Conservation (phyloP, 192 early-diverging fungal genomes). For the Linnemannia hyalina region DNA sequence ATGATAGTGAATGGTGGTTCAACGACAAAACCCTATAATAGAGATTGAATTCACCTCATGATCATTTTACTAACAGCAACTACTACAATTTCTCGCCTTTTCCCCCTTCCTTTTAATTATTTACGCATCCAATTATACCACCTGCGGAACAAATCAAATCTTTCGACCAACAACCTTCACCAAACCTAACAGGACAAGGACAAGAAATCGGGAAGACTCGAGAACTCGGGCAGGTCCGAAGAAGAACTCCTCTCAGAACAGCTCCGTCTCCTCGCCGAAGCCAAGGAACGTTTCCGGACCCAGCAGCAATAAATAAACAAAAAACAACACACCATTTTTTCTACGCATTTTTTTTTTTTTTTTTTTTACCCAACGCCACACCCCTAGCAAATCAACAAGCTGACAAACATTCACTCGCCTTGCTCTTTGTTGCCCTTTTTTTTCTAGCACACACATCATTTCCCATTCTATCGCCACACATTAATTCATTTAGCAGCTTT, state of each 20-base stretch:
- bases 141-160: background rate
- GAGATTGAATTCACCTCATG: background rate
- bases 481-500: no score
- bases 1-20: no score
- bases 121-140: background rate
- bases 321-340: no score
- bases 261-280: constrained; percentile 91
- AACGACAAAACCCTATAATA: no score
- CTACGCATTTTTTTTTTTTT: no score
- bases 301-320: constrained; percentile 54
- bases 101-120: background rate
- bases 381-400: no score
- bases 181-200: constrained; percentile 77
- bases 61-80: background rate
- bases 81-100: no score
- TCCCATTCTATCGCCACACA: no score
- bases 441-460: no score
- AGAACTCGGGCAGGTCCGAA: constrained; percentile 84
- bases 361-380: no score
- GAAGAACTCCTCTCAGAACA: constrained; percentile 90
- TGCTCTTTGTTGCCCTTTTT: no score
- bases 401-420: no score
- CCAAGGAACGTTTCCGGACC: constrained; percentile 77
- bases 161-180: background rate
- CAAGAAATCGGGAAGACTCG: constrained; percentile 78